Base-by-base conservation (phyloP, 176 grass and related monocot genomes). In the Rhipidocladum racemiflorum region DNA sequence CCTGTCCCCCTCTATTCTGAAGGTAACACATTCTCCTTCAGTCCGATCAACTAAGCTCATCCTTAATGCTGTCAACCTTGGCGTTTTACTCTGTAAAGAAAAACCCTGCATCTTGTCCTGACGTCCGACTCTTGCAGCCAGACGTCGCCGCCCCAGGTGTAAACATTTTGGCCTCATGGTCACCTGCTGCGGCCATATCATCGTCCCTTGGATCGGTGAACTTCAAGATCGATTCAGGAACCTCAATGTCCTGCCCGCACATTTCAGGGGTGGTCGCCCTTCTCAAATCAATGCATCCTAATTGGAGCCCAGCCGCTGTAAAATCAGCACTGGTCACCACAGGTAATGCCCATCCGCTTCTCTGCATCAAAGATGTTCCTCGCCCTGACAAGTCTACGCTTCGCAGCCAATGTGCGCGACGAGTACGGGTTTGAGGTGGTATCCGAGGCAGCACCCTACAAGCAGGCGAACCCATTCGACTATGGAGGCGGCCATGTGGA, bases 251-350 rank as follows among this genome's bases (percentile, higher is more conserved):
- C 8, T 98, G 96, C 55, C 96, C 92, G 0, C 96, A 98, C 65
- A 77, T 95, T 69, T 90, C 96, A 54, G 96, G 86, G 2, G 72
- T 95, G 29, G 83, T 68, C 5, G 91, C 96, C 24, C 93, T 98
- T 76, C 88, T 98, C 78, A 95, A 90, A 93, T 88, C 92, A 84
- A 63, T 87, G 74, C 87, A 98, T 88, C 92, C 96, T 61, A 86
- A 83, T 55, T 98, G 96, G 96, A 95, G 90, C 51, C 91, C 96
- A 24, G 92, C 96, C 60, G 91, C 90, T 29, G 71, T 98, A 75
- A 98, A 98, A 90, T 99, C 96, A 32, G 92, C 96, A 83, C 66
- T 99, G 34, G 66, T 99, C 46, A 99, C 96, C 42, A 95, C 96
- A 85, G 96, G 92, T 86, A 91, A 85, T 43, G 9, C 20, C 4